A percentile compares a stretch with the other conserved stretches of the same genome.
Conservation (phyloP, 192 early-diverging fungal genomes). For the Linnemannia schmuckeri region DNA sequence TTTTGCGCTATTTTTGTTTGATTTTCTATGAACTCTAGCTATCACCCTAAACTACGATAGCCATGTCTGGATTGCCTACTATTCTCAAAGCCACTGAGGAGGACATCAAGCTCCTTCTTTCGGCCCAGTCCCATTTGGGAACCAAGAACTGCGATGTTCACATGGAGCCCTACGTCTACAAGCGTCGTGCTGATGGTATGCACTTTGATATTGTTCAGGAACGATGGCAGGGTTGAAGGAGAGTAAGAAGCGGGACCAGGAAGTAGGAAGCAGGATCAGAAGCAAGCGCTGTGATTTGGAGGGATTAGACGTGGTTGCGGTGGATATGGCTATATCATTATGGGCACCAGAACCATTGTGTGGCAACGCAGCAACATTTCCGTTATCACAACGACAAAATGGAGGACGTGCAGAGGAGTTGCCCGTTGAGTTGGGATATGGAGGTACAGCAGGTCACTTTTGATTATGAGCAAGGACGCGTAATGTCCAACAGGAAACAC, state of each 20-base stretch:
- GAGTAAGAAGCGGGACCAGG: neutral
- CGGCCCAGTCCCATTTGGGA: slow-evolving; percentile 98
- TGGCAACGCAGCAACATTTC: neutral
- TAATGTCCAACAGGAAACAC: neutral
- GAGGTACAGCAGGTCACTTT: neutral
- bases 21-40: slow-evolving; percentile 29
- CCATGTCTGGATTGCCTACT: slow-evolving; percentile 63
- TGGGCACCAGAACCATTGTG: neutral
- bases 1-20: neutral
- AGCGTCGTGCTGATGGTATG: slow-evolving; percentile 95
- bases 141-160: slow-evolving; percentile 96
- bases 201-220: neutral
- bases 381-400: neutral
- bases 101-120: slow-evolving; percentile 95
- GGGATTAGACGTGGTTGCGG: no score
- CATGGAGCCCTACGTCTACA: slow-evolving; percentile 97
- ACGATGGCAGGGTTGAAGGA: neutral
- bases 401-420: neutral
- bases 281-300: no score
- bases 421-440: neutral
- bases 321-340: no score
- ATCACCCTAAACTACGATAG: slow-evolving; percentile 58
- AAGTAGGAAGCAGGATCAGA: neutral
- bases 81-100: slow-evolving; percentile 83
- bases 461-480: neutral